A percentile compares a stretch with the other conserved stretches of the same genome.
These are phyloP conservation scores for Musa schizocarpa DNA, from an alignment of 176 grass and related monocot genomes.

Conservation along the genomic window DNA sequence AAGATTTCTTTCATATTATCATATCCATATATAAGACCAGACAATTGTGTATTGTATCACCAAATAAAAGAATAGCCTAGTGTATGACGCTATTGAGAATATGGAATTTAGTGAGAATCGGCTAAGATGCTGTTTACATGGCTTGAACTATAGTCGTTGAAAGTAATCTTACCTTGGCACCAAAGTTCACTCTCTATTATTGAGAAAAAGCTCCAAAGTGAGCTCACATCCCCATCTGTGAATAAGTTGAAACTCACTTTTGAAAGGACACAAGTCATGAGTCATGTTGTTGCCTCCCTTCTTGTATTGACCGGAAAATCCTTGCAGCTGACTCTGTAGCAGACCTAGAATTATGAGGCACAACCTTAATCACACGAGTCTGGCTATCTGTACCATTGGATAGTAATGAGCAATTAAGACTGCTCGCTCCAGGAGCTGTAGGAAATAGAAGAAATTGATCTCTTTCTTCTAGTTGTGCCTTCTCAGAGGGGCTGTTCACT, in stretches of 20 bases:
- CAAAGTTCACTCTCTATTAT: too few relatives aligned
- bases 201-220: too few relatives aligned
- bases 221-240: not conserved
- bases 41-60: not conserved
- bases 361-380: constrained; percentile 56
- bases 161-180: too few relatives aligned
- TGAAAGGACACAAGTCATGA: not conserved
- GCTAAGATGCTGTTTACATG: too few relatives aligned
- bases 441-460: constrained; percentile 21
- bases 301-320: constrained; percentile 82
- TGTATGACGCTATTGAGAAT: too few relatives aligned
- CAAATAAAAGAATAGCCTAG: not conserved
- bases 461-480: constrained; percentile 32
- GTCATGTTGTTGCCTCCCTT: constrained; percentile 57
- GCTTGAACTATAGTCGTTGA: too few relatives aligned
- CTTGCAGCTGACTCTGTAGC: constrained; percentile 63
- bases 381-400: constrained; percentile 33
- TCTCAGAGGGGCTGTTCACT: constrained; percentile 50
- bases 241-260: not conserved
- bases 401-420: constrained; percentile 16
- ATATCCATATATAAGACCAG: not conserved
- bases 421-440: constrained; percentile 16
- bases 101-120: too few relatives aligned
- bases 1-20: not conserved
- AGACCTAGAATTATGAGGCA: constrained; percentile 57